Percentiles rank a stretch among this genome's conserved stretches.
Conservation (phyloP, 2,329 filamentous ascomycete species). For the Phaeosphaeriaceae sp. region DNA sequence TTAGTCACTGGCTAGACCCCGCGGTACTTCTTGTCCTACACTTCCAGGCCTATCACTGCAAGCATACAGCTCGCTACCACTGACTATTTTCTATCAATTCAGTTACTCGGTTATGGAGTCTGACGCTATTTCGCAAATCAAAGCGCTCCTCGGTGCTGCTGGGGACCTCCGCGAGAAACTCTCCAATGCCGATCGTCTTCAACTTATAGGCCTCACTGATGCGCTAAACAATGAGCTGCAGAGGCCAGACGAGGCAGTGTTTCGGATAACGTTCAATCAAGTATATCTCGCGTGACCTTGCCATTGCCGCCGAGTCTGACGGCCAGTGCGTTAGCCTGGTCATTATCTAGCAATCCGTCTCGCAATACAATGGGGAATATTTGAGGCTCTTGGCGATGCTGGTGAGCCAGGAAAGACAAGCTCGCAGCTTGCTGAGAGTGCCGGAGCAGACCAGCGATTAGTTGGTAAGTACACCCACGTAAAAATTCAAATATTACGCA, state of each 20-base stretch:
- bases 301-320: neutral
- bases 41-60: constrained; percentile 2
- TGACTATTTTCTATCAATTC: neutral
- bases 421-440: constrained; percentile 6
- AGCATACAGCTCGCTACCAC: neutral
- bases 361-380: constrained; percentile 15
- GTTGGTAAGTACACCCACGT: constrained; percentile 8
- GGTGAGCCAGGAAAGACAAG: constrained; percentile 4
- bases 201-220: constrained; percentile 11
- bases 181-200: constrained; percentile 11
- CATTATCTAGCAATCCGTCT: constrained; percentile 16
- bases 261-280: constrained; percentile 10
- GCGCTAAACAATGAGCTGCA: constrained; percentile 7
- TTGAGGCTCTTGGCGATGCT: constrained; percentile 9
- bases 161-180: constrained; percentile 7
- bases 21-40: no score
- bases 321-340: constrained; percentile 2
- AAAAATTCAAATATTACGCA: neutral
- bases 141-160: constrained; percentile 3
- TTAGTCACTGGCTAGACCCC: constrained; percentile 3
- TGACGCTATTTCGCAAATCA: constrained; percentile 8
- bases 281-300: constrained; percentile 5
- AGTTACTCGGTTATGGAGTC: constrained; percentile 2
- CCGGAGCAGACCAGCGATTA: constrained; percentile 7
- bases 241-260: constrained; percentile 7